phyloP scores from a whole-genome alignment of 2,329 filamentous ascomycete species.

The Clarireedia sp. region DNA sequence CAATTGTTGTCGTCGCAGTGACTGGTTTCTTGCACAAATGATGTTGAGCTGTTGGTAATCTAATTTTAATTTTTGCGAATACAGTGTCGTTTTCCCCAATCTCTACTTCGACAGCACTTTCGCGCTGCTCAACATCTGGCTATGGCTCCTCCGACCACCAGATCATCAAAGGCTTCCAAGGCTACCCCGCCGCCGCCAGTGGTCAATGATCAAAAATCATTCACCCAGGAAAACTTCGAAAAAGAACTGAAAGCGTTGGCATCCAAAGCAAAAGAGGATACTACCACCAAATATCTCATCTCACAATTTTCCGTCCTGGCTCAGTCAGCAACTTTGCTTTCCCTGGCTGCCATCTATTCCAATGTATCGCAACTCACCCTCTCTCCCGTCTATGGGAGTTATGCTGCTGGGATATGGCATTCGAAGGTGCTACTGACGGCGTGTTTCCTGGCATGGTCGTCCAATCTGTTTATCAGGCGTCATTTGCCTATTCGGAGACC shows the following conservation, averaged over 20 bases:
- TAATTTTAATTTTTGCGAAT: not conserved
- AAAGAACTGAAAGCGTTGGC: conserved; percentile 29
- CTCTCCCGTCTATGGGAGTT: conserved; percentile 81
- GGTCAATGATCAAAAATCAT: conserved; percentile 1
- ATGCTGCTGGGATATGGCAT: conserved; percentile 70
- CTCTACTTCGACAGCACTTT: not conserved
- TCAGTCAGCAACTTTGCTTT: conserved; percentile 38
- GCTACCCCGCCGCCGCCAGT: not conserved
- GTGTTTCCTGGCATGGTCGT: conserved; percentile 64
- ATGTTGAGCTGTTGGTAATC: not conserved
- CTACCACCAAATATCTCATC: conserved; percentile 23
- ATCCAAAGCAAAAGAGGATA: conserved; percentile 28
- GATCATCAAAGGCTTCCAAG: conserved; percentile 12
- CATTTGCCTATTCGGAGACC: conserved; percentile 40
- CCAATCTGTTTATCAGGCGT: conserved; percentile 49
- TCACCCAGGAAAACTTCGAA: conserved; percentile 30
- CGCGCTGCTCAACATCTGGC: conserved; percentile 12
- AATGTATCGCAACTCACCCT: conserved; percentile 68
- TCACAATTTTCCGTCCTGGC: conserved; percentile 25
- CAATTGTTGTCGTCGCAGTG: not conserved
- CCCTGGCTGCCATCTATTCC: conserved; percentile 55
- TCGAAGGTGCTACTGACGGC: conserved; percentile 55
- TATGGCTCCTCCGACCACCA: conserved; percentile 9
- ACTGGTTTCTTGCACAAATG: no score
- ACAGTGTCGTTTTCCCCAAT: not conserved